Percentiles rank a stretch among this genome's conserved stretches.
Conservation (phyloP, 2,329 filamentous ascomycete species). For the Diaporthe citri region DNA sequence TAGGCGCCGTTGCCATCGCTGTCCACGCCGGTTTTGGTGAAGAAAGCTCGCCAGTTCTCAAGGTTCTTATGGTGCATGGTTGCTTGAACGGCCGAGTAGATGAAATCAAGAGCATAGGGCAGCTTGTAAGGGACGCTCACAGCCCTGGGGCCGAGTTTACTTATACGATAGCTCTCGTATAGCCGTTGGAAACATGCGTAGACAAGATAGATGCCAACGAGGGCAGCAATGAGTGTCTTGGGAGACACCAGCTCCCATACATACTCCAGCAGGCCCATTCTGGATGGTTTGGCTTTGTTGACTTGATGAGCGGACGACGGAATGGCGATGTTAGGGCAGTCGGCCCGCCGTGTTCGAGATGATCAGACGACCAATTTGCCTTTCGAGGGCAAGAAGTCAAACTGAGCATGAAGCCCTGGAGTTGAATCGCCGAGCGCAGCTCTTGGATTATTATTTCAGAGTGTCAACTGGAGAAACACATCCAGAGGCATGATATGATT, state of each 20-base stretch:
- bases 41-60: constrained; percentile 70
- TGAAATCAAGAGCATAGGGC: constrained; percentile 75
- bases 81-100: constrained; percentile 67
- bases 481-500: neutral
- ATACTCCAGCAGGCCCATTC: constrained; percentile 65
- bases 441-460: neutral
- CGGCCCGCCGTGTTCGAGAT: neutral
- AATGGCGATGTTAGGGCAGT: neutral
- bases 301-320: neutral
- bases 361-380: neutral
- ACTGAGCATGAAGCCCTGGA: neutral
- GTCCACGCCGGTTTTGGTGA: constrained; percentile 59
- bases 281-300: constrained; percentile 31
- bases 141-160: constrained; percentile 59
- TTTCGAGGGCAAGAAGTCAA: neutral
- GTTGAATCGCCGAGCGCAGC: neutral
- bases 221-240: constrained; percentile 52
- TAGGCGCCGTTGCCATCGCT: constrained; percentile 66
- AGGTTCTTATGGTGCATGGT: constrained; percentile 68
- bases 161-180: constrained; percentile 59
- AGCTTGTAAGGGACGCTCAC: constrained; percentile 51
- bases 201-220: constrained; percentile 54
- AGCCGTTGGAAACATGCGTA: constrained; percentile 54
- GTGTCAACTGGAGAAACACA: neutral
- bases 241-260: constrained; percentile 59